These are phyloP conservation scores for Naegleria gruberi DNA, from an alignment of 208 protist species.

Conservation along the genomic window DNA sequence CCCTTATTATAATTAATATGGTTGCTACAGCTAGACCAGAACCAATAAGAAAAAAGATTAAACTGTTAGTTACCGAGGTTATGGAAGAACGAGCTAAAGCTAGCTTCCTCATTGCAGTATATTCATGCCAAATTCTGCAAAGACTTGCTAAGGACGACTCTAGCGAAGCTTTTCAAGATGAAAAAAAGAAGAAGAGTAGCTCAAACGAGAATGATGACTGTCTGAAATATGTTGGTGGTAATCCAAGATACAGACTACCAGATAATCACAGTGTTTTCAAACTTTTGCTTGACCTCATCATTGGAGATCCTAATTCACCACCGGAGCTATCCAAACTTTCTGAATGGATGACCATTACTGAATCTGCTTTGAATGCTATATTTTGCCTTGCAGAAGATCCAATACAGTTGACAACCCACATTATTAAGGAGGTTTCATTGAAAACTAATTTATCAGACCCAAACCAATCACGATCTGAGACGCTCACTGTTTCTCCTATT, in stretches of 20 bases:
- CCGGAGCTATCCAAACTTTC: too few relatives aligned
- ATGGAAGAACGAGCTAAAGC: not conserved
- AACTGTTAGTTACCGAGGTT: not conserved
- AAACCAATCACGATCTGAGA: not conserved
- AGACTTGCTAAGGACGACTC: not conserved
- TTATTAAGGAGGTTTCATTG: not conserved
- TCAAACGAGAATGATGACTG: not conserved
- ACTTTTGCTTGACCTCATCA: not conserved
- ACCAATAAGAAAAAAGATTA: conserved; percentile 3
- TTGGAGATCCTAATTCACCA: not conserved
- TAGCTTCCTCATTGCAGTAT: not conserved
- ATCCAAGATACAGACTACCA: not conserved
- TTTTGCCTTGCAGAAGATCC: not conserved
- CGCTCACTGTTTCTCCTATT: not conserved
- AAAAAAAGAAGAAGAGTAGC: not conserved
- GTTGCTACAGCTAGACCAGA: conserved; percentile 9
- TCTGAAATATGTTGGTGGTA: not conserved
- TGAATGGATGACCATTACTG: not conserved
- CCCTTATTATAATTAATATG: conserved; percentile 38
- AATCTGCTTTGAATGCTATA: not conserved
- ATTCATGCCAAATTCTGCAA: not conserved
- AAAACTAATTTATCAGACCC: not conserved
- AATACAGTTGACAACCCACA: not conserved
- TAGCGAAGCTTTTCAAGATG: not conserved
- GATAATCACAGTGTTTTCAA: not conserved